These are phyloP conservation scores for Scleroderma bovista DNA, from an alignment of 768 basidiomycete species.

Conservation along the genomic window DNA sequence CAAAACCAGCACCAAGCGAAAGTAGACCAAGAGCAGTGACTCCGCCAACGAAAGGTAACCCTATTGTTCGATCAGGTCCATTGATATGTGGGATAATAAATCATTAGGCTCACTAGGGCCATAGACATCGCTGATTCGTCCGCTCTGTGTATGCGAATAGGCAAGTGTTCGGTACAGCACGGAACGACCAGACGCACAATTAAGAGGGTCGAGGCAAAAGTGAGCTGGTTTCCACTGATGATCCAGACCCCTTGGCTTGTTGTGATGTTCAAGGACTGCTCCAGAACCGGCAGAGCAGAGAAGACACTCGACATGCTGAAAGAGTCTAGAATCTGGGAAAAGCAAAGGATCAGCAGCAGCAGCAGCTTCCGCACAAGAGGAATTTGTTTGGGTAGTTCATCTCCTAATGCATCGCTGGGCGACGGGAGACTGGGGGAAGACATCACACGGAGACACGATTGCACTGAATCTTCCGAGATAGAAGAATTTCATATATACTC, in stretches of 20 bases:
- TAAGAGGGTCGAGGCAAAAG: conserved; percentile 37
- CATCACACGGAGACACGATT: no score
- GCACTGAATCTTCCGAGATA: no score
- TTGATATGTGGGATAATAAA: background rate
- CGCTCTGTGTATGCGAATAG: conserved; percentile 28
- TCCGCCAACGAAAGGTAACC: conserved; percentile 39
- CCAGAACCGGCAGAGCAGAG: conserved; percentile 34
- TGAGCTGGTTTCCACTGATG: conserved; percentile 36
- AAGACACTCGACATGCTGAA: conserved; percentile 40
- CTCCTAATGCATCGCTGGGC: background rate
- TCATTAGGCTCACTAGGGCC: conserved; percentile 31
- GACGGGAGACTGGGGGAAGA: no score
- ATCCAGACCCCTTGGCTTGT: conserved; percentile 33
- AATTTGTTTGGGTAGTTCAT: background rate
- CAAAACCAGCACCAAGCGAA: conserved; percentile 43
- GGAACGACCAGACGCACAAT: conserved; percentile 11
- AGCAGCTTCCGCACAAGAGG: conserved; percentile 18
- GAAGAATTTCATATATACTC: no score
- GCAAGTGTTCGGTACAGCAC: background rate
- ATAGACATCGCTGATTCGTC: conserved; percentile 35
- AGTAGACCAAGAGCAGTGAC: conserved; percentile 37
- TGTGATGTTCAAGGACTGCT: conserved; percentile 14
- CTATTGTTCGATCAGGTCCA: conserved; percentile 13
- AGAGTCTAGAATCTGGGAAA: conserved; percentile 39
- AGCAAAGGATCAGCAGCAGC: conserved; percentile 34